A percentile compares a stretch with the other conserved stretches of the same genome.
phyloP scores from a whole-genome alignment of 371 early-diverging fungal species.

The Haplosporangium sp. region DNA sequence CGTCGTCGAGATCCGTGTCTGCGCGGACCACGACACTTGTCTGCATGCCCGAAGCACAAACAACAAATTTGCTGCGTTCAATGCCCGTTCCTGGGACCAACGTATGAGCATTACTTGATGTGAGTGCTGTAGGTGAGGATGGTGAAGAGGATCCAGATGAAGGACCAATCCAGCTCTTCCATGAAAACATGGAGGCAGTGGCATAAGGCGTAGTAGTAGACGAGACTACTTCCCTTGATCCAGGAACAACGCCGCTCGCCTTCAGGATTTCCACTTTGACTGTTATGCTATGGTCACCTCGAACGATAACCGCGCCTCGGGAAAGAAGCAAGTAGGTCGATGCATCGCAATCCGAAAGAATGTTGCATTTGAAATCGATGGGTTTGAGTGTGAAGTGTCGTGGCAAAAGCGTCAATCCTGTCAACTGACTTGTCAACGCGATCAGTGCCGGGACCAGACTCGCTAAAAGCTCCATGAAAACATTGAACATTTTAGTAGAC shows the following conservation, averaged over 20 bases:
- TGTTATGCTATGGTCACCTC: slow-evolving; percentile 53
- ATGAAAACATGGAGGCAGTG: slow-evolving; percentile 19
- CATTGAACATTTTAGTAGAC: neutral
- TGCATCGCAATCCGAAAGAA: slow-evolving; percentile 47
- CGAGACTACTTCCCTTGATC: slow-evolving; percentile 30
- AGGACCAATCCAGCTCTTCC: slow-evolving; percentile 42
- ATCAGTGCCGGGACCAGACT: slow-evolving; percentile 49
- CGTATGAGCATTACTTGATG: neutral
- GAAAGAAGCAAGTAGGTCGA: slow-evolving; percentile 42
- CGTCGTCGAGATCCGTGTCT: slow-evolving; percentile 32
- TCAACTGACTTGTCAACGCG: slow-evolving; percentile 46
- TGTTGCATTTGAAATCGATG: slow-evolving; percentile 55
- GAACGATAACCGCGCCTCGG: slow-evolving; percentile 46
- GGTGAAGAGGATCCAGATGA: slow-evolving; percentile 6
- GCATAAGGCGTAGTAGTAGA: slow-evolving; percentile 1
- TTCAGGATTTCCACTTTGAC: slow-evolving; percentile 50
- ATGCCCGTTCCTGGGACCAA: slow-evolving; percentile 55
- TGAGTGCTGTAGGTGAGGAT: neutral
- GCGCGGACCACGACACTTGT: slow-evolving; percentile 50
- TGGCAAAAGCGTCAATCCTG: slow-evolving; percentile 48
- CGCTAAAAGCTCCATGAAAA: slow-evolving; percentile 22
- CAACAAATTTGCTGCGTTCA: slow-evolving; percentile 38
- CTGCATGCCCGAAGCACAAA: slow-evolving; percentile 53
- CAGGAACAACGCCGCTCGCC: slow-evolving; percentile 32
- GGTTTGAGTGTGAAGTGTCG: slow-evolving; percentile 52